Percentiles rank a stretch among this genome's conserved stretches.
These are phyloP conservation scores for Kitagawia praeruptora DNA, from an alignment of 129 eudicot genomes.

Conservation along the genomic window DNA sequence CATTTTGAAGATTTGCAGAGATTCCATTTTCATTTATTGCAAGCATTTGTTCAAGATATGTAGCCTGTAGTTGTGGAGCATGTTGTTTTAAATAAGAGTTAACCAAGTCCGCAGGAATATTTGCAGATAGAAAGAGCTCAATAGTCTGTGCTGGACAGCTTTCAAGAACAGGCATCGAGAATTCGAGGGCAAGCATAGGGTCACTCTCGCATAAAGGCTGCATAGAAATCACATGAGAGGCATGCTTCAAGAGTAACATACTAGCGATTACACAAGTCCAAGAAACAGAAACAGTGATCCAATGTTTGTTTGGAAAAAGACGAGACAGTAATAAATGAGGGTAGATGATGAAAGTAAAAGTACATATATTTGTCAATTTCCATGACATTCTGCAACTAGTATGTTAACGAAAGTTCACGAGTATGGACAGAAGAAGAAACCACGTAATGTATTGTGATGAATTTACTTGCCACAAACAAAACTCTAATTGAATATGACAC, in stretches of 20 bases:
- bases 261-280: neutral
- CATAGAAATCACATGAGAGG: conserved; percentile 11
- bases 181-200: conserved; percentile 95
- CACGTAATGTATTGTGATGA: too few species aligned
- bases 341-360: neutral
- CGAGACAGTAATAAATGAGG: neutral
- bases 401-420: neutral
- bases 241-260: neutral
- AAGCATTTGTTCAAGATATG: conserved; percentile 81
- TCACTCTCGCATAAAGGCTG: conserved; percentile 94
- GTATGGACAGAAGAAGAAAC: neutral
- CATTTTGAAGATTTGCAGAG: conserved; percentile 87
- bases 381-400: neutral
- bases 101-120: conserved; percentile 86
- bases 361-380: neutral
- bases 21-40: conserved; percentile 76
- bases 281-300: neutral
- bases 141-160: conserved; percentile 83
- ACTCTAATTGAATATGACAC: too few species aligned
- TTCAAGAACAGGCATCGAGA: conserved; percentile 77
- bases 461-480: too few species aligned
- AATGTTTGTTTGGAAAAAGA: neutral
- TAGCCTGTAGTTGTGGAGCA: conserved; percentile 86
- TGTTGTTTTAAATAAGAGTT: conserved; percentile 85
- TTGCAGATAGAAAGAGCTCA: conserved; percentile 89